Evolutionary conservation across 768 basidiomycete species (phyloP).

Genomic region (Phylloporus sp.): DNA sequence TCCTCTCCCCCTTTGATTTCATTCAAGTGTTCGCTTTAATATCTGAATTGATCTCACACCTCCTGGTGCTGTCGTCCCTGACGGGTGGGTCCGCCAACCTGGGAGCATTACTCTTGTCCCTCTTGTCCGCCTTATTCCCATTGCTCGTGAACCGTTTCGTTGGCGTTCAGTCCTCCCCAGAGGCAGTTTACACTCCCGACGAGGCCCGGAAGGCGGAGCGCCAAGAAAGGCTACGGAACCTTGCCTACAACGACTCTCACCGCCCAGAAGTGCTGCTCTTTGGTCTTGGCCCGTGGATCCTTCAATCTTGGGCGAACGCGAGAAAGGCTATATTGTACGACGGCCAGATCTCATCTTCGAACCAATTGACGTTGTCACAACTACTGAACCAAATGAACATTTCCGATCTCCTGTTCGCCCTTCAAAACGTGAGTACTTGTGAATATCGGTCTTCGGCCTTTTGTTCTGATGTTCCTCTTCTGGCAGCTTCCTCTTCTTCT

Average conservation of each 20-base stretch:
- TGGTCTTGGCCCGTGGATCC: conserved; percentile 80
- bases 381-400: conserved; percentile 54
- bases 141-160: conserved; percentile 50
- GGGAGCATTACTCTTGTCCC: conserved; percentile 54
- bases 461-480: conserved; percentile 12
- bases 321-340: conserved; percentile 55
- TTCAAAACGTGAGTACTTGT: conserved; percentile 63
- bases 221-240: conserved; percentile 68
- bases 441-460: background rate
- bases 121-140: conserved; percentile 58
- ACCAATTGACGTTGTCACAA: conserved; percentile 39
- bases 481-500: conserved; percentile 69
- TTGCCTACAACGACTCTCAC: conserved; percentile 69
- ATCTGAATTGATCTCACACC: conserved; percentile 67
- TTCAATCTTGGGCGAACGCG: conserved; percentile 69
- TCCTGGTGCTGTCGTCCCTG: conserved; percentile 63
- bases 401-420: conserved; percentile 55
- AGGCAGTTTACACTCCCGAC: conserved; percentile 44
- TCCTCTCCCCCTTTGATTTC: conserved; percentile 76
- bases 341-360: conserved; percentile 38
- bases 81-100: conserved; percentile 50
- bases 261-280: conserved; percentile 82
- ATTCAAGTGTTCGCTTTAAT: conserved; percentile 66
- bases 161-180: conserved; percentile 37
- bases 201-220: conserved; percentile 64